Percentiles rank a stretch among this genome's conserved stretches.
These are phyloP conservation scores for Phialophora verrucosa DNA, from an alignment of 2,329 filamentous ascomycete species.

Conservation along the genomic window DNA sequence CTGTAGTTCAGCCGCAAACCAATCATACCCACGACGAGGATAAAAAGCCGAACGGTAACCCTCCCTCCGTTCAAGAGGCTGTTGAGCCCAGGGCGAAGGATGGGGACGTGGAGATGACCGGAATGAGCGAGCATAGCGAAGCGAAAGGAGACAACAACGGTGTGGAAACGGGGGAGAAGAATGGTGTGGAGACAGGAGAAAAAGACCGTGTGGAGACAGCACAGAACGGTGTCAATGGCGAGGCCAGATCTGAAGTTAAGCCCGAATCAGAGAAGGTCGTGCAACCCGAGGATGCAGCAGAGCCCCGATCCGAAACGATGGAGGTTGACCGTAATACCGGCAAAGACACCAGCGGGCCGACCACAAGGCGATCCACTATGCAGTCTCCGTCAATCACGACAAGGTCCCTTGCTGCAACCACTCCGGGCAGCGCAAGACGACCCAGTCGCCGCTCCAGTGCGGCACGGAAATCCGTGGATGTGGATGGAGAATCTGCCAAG, in stretches of 20 bases:
- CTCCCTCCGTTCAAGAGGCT: conserved; percentile 3
- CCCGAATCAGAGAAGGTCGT: conserved; percentile 1
- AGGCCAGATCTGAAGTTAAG: conserved; percentile 6
- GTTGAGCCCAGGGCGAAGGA: conserved; percentile 7
- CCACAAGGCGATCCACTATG: conserved; percentile 13
- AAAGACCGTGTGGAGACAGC: neutral
- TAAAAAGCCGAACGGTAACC: neutral
- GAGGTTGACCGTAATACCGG: conserved; percentile 25
- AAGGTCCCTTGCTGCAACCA: conserved; percentile 25
- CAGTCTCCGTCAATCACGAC: conserved; percentile 33
- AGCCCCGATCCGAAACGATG: conserved; percentile 25
- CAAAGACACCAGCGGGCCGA: conserved; percentile 18
- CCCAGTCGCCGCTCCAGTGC: conserved; percentile 29
- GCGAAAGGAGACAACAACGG: conserved; percentile 6
- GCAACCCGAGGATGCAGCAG: neutral
- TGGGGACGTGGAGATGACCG: conserved; percentile 21
- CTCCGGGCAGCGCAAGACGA: conserved; percentile 28
- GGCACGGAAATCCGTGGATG: conserved; percentile 27
- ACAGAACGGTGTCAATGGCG: conserved; percentile 11
- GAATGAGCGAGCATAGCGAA: conserved; percentile 5
- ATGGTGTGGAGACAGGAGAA: conserved; percentile 2
- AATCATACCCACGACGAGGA: neutral
- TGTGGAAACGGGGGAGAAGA: conserved; percentile 4
- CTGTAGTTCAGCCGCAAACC: conserved; percentile 1
- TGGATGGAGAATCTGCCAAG: conserved; percentile 11